These are phyloP conservation scores for Yamadazyma blattariae DNA, from an alignment of 1,139 yeast species.

Conservation along the genomic window DNA sequence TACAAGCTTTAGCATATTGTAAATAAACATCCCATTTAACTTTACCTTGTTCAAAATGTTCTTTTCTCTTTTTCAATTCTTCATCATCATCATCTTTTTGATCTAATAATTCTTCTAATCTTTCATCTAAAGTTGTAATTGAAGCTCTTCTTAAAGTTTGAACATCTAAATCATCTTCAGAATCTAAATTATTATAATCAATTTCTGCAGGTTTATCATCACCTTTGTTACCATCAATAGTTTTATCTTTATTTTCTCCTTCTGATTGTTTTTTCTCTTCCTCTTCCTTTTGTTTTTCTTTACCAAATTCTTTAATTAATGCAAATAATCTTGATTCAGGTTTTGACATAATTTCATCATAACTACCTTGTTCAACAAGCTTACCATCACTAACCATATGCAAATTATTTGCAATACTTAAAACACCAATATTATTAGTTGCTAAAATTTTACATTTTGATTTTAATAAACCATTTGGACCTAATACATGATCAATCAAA, in stretches of 20 bases:
- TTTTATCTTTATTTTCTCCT: background rate
- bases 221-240: constrained; percentile 2
- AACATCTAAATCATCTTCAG: constrained; percentile 32
- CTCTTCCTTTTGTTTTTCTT: constrained; percentile 29
- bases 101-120: constrained; percentile 28
- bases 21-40: constrained; percentile 86
- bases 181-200: constrained; percentile 25
- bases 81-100: constrained; percentile 46
- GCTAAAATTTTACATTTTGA: constrained; percentile 80
- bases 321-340: constrained; percentile 56
- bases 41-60: constrained; percentile 89
- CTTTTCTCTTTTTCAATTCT: constrained; percentile 49
- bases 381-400: constrained; percentile 75
- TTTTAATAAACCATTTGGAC: constrained; percentile 75
- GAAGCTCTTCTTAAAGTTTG: constrained; percentile 70
- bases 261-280: constrained; percentile 10
- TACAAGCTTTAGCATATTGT: constrained; percentile 87
- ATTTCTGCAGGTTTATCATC: constrained; percentile 7
- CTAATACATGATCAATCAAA: constrained; percentile 50
- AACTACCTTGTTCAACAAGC: constrained; percentile 75
- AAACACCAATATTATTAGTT: constrained; percentile 84
- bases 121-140: constrained; percentile 53
- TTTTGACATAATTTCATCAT: constrained; percentile 52
- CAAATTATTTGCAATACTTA: constrained; percentile 73
- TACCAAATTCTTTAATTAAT: constrained; percentile 76